A percentile compares a stretch with the other conserved stretches of the same genome.
These are phyloP conservation scores for Alternaria sp. DNA, from an alignment of 2,329 filamentous ascomycete species.

Conservation along the genomic window DNA sequence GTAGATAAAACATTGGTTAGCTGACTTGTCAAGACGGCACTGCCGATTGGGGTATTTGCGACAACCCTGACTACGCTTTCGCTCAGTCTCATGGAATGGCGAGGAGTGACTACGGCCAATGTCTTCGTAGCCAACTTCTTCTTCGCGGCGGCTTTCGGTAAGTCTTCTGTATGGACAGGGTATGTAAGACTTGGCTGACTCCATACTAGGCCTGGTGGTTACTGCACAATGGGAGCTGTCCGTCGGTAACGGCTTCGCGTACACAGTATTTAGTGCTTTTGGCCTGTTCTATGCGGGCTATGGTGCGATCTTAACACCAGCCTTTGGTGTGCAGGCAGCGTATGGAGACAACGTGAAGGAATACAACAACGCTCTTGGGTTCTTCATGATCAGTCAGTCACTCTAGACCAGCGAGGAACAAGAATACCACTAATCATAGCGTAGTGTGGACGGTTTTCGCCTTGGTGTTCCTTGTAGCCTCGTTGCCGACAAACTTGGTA, in stretches of 20 bases:
- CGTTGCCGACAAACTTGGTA: conserved; percentile 57
- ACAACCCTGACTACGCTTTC: conserved; percentile 64
- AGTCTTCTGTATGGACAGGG: background rate
- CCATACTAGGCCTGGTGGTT: conserved; percentile 52
- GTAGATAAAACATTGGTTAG: background rate
- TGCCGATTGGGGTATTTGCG: conserved; percentile 63
- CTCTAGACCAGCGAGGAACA: background rate
- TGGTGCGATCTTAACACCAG: conserved; percentile 58
- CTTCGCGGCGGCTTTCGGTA: conserved; percentile 60
- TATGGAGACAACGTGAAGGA: conserved; percentile 55
- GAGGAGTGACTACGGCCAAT: conserved; percentile 60
- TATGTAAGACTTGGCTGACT: background rate
- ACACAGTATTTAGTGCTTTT: conserved; percentile 64
- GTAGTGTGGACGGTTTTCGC: conserved; percentile 59
- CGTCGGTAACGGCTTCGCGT: conserved; percentile 61
- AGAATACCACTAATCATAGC: background rate
- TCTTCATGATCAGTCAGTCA: conserved; percentile 57
- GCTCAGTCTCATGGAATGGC: conserved; percentile 64
- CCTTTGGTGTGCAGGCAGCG: conserved; percentile 56
- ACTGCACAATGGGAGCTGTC: conserved; percentile 66
- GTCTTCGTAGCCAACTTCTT: conserved; percentile 65
- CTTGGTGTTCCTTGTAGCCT: conserved; percentile 57
- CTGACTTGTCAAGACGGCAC: conserved; percentile 52
- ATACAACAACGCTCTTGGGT: conserved; percentile 61
- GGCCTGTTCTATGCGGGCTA: conserved; percentile 62